Evolutionary conservation across 2,329 filamentous ascomycete genomes (phyloP).

Genomic region (Botryosphaeria dothidea): DNA sequence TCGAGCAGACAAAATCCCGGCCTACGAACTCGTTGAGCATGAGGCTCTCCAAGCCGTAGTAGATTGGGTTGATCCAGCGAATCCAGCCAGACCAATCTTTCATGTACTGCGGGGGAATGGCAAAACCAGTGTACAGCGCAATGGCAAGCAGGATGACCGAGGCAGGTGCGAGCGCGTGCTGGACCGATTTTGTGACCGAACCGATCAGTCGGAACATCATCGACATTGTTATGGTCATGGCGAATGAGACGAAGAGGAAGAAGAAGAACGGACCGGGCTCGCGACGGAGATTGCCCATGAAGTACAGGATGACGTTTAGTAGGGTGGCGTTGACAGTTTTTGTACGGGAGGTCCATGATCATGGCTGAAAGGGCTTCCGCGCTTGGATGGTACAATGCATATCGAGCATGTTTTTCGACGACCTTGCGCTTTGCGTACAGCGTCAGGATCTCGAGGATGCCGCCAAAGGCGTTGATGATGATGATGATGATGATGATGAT

Average conservation of each 20-base stretch:
- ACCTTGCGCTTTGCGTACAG: constrained; percentile 85
- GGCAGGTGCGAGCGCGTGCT: constrained; percentile 63
- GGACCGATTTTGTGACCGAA: constrained; percentile 60
- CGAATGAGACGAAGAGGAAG: constrained; percentile 71
- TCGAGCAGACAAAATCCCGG: too few species aligned
- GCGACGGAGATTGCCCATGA: constrained; percentile 76
- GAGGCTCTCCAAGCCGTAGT: constrained; percentile 77
- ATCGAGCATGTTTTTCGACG: constrained; percentile 83
- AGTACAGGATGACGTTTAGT: constrained; percentile 82
- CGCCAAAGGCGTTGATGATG: constrained; percentile 75
- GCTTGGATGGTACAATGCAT: constrained; percentile 85
- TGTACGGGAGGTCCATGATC: constrained; percentile 80
- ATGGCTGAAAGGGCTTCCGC: constrained; percentile 83
- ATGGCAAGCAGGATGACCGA: not conserved
- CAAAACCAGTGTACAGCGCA: constrained; percentile 69
- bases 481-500: constrained; percentile 78
- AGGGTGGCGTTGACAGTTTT: constrained; percentile 67
- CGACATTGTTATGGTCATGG: constrained; percentile 68
- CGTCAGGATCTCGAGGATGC: constrained; percentile 69
- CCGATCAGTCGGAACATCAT: constrained; percentile 82
- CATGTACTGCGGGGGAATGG: constrained; percentile 63
- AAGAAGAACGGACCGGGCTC: constrained; percentile 78
- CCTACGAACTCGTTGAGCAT: constrained; percentile 65
- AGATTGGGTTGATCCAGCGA: constrained; percentile 76
- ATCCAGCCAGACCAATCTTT: constrained; percentile 81